These are phyloP conservation scores for Dentipellis fragilis DNA, from an alignment of 768 basidiomycete species.

Conservation along the genomic window DNA sequence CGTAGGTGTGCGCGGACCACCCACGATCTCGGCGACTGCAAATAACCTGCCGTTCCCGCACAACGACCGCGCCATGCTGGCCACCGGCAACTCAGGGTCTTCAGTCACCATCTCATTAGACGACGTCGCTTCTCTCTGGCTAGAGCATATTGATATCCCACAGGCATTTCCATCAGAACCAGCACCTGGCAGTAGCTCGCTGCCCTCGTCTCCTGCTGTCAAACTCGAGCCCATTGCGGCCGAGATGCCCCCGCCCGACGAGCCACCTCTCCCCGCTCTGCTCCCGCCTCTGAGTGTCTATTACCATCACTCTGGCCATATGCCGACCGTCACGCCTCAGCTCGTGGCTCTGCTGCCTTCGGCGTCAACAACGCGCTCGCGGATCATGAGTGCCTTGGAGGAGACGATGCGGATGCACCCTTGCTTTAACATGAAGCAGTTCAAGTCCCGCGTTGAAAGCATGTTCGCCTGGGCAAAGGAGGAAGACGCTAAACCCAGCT, in stretches of 20 bases:
- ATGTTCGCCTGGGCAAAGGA: conserved; percentile 34
- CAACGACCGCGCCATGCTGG: conserved; percentile 29
- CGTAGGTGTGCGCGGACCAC: conserved; percentile 7
- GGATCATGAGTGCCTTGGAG: conserved; percentile 28
- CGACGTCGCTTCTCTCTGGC: conserved; percentile 52
- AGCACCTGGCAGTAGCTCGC: conserved; percentile 4
- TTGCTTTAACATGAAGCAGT: conserved; percentile 39
- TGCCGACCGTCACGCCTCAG: conserved; percentile 26
- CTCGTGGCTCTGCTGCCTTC: conserved; percentile 32
- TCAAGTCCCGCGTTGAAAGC: conserved; percentile 31
- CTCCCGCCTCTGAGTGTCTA: conserved; percentile 6
- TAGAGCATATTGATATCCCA: conserved; percentile 37
- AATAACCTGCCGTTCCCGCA: conserved; percentile 18
- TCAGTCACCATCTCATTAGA: conserved; percentile 45
- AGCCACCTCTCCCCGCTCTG: conserved; percentile 14
- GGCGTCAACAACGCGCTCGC: conserved; percentile 26
- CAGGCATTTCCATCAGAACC: conserved; percentile 17
- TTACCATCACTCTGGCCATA: conserved; percentile 12
- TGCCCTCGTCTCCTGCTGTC: conserved; percentile 10
- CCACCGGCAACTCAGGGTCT: conserved; percentile 29
- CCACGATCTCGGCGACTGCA: conserved; percentile 3
- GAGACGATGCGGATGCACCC: conserved; percentile 38
- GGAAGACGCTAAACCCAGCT: conserved; percentile 13
- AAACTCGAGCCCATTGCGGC: conserved; percentile 9
- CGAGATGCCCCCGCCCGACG: conserved; percentile 8